phyloP scores from a whole-genome alignment of 164 flowering plant species.

The Stephania japonica region DNA sequence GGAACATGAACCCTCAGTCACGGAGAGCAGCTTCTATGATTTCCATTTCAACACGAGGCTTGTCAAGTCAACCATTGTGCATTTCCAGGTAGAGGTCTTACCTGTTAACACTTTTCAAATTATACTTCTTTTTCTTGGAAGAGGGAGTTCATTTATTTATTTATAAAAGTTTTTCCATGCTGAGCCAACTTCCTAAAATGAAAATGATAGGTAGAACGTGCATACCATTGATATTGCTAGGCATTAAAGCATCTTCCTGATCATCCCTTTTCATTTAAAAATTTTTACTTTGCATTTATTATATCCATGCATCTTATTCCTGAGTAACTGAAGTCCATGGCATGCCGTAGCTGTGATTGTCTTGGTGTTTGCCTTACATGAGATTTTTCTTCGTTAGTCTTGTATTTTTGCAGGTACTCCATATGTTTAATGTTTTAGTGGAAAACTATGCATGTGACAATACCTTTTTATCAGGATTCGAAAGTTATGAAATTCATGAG shows the following conservation, averaged over 20 bases:
- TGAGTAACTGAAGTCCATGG: neutral
- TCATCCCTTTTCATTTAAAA: neutral
- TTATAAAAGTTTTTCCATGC: neutral
- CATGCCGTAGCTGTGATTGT: neutral
- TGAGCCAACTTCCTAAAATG: neutral
- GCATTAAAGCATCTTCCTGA: neutral
- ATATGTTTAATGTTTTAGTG: constrained; percentile 19
- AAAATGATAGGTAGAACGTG: neutral
- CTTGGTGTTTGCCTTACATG: neutral
- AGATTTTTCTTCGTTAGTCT: constrained; percentile 13
- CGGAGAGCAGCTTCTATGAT: constrained; percentile 64
- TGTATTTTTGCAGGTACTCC: constrained; percentile 41
- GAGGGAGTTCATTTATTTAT: neutral
- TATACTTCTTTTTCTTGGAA: neutral
- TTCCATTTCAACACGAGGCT: constrained; percentile 91
- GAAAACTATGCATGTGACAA: constrained; percentile 17
- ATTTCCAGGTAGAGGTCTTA: constrained; percentile 78
- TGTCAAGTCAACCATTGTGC: constrained; percentile 84
- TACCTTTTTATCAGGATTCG: constrained; percentile 20
- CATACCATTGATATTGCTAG: neutral
- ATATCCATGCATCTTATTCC: neutral
- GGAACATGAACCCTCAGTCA: constrained; percentile 65
- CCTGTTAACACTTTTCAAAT: neutral
- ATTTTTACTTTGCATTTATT: neutral
- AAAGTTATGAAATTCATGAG: constrained; percentile 33